Base-by-base conservation (phyloP, 2,329 filamentous ascomycete species). In the Septoria petroselini region DNA sequence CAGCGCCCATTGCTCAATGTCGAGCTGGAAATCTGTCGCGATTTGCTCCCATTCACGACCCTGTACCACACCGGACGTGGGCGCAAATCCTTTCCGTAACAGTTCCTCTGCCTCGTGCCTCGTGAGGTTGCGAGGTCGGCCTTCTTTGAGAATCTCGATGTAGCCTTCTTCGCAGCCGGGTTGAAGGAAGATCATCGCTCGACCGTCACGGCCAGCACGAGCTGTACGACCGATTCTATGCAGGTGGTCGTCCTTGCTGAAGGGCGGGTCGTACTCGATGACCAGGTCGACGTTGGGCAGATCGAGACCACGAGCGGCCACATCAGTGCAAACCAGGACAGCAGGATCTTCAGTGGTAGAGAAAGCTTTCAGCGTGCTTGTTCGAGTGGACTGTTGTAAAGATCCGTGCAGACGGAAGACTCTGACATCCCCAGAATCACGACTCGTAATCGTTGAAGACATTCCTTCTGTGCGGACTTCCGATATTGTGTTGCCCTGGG, bases 211-310 rank as follows among this genome's bases (percentile, higher is more conserved):
- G 12, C 93, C 93, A 1, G 94, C 88, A 76, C 93, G 88, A 3
- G 93, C 93, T 8, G 93, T 98, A 68, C 93, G 86, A 47, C 93
- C 93, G 48, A 97, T 88, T 48, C 93, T 85, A 72, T 98, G 93
- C 6, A 96, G 79, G 68, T 98, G 93, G 68, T 98, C 93, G 53
- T 91, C 87, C 18, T 89, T 84, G 65, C 86, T 89, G 71, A 97
- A 97, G 2, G 93, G 88, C 0, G 93, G 91, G 65, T 98, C 93
- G 66, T 95, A 97, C 68, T 98, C 93, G 49, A 98, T 81, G 41
- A 98, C 90, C 15, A 96, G 78, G 67, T 98, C 93, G 43, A 98
- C 88, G 42, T 93, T 91, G 1, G 91, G 91, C 12, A 98, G 81
- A 75, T 98, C 93, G 34, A 98, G 83, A 73, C 93, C 93, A 65